Evolutionary conservation across 176 grass and related monocot species (phyloP).

Genomic region (Avena sativa): DNA sequence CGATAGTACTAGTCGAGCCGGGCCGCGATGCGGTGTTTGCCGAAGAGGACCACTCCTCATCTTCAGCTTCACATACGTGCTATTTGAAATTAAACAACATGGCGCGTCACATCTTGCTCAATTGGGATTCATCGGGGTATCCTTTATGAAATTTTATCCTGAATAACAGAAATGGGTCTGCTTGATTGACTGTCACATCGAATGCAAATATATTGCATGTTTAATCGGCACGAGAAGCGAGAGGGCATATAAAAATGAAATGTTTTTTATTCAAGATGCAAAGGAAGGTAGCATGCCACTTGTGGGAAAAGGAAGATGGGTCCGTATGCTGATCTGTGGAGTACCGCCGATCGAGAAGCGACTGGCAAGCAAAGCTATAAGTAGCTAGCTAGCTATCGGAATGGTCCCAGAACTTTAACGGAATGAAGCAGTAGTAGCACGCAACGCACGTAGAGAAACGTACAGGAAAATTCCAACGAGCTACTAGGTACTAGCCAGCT

Average conservation of each 20-base stretch:
- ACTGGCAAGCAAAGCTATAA: background rate
- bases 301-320: background rate
- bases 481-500: background rate
- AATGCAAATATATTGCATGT: background rate
- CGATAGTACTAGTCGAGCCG: too few relatives aligned
- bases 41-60: too few relatives aligned
- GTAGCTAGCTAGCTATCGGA: background rate
- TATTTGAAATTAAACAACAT: background rate
- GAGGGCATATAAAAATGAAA: background rate
- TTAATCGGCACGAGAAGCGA: background rate
- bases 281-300: background rate
- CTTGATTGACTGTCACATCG: background rate
- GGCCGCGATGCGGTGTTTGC: too few relatives aligned
- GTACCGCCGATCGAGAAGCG: background rate
- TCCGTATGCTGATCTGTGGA: slow-evolving; percentile 19
- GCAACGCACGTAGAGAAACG: background rate
- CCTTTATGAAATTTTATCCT: background rate
- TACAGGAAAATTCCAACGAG: slow-evolving; percentile 4
- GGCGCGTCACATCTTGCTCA: background rate
- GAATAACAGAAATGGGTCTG: background rate
- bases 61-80: too few relatives aligned
- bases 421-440: background rate
- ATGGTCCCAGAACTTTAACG: background rate
- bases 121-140: background rate
- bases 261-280: background rate